Conservation (phyloP, 306 rosid genomes). For the Trifolium fragiferum region DNA sequence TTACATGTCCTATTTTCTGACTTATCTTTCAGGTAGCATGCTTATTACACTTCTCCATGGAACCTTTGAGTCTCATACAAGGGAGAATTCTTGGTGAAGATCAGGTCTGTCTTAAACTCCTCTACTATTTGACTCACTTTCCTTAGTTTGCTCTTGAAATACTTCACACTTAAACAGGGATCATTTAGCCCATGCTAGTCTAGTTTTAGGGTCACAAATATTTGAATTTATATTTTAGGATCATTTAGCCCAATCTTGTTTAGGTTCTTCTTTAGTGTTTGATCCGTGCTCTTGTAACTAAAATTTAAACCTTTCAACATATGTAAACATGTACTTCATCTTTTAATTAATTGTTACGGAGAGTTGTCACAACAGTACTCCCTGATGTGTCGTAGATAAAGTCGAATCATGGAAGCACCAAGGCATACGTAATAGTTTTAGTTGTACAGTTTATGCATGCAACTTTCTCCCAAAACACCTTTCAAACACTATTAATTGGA, state of each 20-base stretch:
- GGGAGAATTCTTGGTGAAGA: constrained; percentile 61
- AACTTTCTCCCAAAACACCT: constrained; percentile 14
- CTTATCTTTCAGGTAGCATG: constrained; percentile 73
- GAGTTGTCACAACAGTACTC: not conserved
- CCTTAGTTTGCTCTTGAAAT: constrained; percentile 18
- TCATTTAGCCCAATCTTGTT: constrained; percentile 25
- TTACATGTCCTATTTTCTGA: constrained; percentile 39
- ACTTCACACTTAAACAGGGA: constrained; percentile 1
- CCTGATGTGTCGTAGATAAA: not conserved
- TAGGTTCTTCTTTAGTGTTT: constrained; percentile 10
- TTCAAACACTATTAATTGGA: not conserved
- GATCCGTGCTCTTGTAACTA: constrained; percentile 19
- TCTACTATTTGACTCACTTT: constrained; percentile 28
- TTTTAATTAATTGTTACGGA: constrained; percentile 12
- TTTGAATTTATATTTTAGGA: not conserved
- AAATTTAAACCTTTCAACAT: constrained; percentile 8
- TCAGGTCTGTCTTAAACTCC: constrained; percentile 51
- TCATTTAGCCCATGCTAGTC: constrained; percentile 24
- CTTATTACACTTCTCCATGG: constrained; percentile 76
- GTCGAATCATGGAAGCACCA: not conserved
- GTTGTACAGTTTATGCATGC: constrained; percentile 2
- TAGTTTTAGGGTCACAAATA: not conserved
- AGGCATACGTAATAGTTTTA: not conserved
- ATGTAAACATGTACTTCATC: constrained; percentile 10
- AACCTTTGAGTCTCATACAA: constrained; percentile 74